phyloP scores from a whole-genome alignment of 2,329 filamentous ascomycete genomes.

The Diaporthe sp. region DNA sequence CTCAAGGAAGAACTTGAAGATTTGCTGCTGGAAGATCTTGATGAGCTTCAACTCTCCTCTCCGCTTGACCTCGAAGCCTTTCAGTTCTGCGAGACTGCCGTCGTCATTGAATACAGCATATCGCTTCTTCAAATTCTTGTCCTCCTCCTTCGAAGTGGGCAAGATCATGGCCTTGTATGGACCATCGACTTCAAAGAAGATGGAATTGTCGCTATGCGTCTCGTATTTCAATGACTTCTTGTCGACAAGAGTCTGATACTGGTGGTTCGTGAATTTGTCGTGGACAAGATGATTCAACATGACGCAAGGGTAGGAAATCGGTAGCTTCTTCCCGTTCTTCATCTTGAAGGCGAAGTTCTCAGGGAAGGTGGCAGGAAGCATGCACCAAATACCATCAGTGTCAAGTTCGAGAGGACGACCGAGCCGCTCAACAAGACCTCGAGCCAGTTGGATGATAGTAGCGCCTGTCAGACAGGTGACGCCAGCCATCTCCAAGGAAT shows the following conservation, averaged over 20 bases:
- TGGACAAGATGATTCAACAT: slow-evolving; percentile 99
- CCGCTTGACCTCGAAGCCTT: slow-evolving; percentile 97
- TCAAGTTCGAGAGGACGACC: slow-evolving; percentile 94
- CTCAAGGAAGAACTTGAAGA: slow-evolving; percentile 99
- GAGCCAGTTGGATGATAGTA: slow-evolving; percentile 95
- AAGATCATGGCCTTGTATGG: slow-evolving; percentile 98
- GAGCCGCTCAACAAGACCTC: slow-evolving; percentile 92
- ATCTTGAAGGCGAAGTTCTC: slow-evolving; percentile 96
- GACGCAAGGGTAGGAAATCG: slow-evolving; percentile 98
- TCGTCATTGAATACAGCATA: slow-evolving; percentile 99
- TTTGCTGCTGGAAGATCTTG: slow-evolving; percentile 99
- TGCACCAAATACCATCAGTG: slow-evolving; percentile 99
- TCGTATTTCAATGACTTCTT: slow-evolving; percentile 88
- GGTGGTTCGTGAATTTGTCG: slow-evolving; percentile 94
- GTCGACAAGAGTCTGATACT: slow-evolving; percentile 93
- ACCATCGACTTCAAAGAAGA: slow-evolving; percentile 99
- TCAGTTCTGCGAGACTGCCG: slow-evolving; percentile 93
- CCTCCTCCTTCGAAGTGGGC: slow-evolving; percentile 97
- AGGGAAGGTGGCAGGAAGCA: slow-evolving; percentile 94
- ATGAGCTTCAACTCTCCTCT: slow-evolving; percentile 98
- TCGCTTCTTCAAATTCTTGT: slow-evolving; percentile 99
- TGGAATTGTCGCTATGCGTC: slow-evolving; percentile 98
- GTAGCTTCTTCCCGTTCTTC: slow-evolving; percentile 94
- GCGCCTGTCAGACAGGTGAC: slow-evolving; percentile 98
- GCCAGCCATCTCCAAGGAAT: slow-evolving; percentile 99